Base-by-base conservation (phyloP, 345 rosid species). In the Garcia nutans region DNA sequence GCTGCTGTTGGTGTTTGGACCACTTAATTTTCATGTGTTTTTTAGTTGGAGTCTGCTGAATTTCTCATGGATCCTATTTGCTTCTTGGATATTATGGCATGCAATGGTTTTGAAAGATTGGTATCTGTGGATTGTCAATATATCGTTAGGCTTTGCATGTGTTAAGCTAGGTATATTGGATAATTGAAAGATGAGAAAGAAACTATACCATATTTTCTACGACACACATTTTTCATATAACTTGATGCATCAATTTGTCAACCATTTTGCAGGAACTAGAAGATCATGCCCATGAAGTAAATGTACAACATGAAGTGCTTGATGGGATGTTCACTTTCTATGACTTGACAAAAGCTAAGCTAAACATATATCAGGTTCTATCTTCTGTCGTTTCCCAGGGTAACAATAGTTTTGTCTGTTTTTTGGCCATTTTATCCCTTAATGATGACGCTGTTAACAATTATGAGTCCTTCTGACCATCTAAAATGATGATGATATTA, bases 251-350 rank as follows among this genome's bases (percentile, higher is more conserved):
- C 28, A 44, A 33, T 71, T 60, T 52, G 12, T 74, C 65, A 75
- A 41, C 76, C 68, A 70, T n/a, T 73, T 77, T 74, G 81, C 93
- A 96, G 99, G 99, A 96, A 86, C 81, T 96, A 80, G 88, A 85
- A 13, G 95, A 85, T 78, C 92, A 93, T 79, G 89, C 89, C 19
- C 90, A 88, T 44, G 96, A 93, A 79, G 94, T 92, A 61, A 88
- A 74, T 49, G 76, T 88, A 81, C 99, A 93, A 77, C 90, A 92
- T 79, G 99, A 93, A 83, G 84, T 81, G 52, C 85, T 90, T 52
- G 98, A 96, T 67, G 98, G 92, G 79, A 88, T 81, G 77, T 92
- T 96, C 83, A 93, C 97, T 49, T 91, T 96, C 88, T 96, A 96
- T 56, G 96, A 92, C 83, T 88, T 93, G 64, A 88, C 90, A 63